Evolutionary conservation across 108 stramenopile genomes (phyloP).

Genomic region (Skeletonema potamos): DNA sequence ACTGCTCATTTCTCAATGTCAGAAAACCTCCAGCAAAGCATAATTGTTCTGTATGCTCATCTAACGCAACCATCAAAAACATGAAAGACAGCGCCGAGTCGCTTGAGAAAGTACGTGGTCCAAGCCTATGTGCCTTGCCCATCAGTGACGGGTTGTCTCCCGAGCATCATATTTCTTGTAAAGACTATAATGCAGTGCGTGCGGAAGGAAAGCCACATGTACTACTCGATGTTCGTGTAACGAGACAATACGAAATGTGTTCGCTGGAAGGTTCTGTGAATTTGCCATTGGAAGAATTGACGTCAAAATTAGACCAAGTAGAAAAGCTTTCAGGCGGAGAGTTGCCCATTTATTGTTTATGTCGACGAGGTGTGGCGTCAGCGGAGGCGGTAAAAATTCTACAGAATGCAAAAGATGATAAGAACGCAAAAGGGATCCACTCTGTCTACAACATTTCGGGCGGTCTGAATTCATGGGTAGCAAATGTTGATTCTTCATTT

Average conservation of each 20-base stretch:
- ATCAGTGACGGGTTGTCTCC: neutral
- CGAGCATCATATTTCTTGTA: constrained; percentile 47
- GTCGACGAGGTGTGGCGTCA: constrained; percentile 77
- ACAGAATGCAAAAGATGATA: constrained; percentile 27
- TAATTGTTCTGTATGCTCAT: constrained; percentile 76
- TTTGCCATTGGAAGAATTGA: constrained; percentile 61
- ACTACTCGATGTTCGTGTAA: constrained; percentile 76
- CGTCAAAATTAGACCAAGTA: constrained; percentile 43
- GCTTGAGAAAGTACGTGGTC: constrained; percentile 59
- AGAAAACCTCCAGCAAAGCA: constrained; percentile 66
- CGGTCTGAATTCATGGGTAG: constrained; percentile 72
- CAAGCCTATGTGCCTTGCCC: constrained; percentile 25
- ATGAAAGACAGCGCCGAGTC: constrained; percentile 64
- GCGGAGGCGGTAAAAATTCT: constrained; percentile 65
- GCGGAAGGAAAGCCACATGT: constrained; percentile 50
- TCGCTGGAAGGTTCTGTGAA: constrained; percentile 70
- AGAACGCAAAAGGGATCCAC: constrained; percentile 35
- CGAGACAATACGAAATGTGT: constrained; percentile 77
- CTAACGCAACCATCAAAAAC: constrained; percentile 56
- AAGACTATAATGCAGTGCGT: constrained; percentile 49
- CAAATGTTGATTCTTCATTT: constrained; percentile 68
- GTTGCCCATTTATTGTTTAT: constrained; percentile 76
- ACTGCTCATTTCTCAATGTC: constrained; percentile 73
- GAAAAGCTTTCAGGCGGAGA: constrained; percentile 34
- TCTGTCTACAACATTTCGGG: constrained; percentile 72